Conservation (phyloP, 2,329 filamentous ascomycete species). For the Aspergillus ruber region DNA sequence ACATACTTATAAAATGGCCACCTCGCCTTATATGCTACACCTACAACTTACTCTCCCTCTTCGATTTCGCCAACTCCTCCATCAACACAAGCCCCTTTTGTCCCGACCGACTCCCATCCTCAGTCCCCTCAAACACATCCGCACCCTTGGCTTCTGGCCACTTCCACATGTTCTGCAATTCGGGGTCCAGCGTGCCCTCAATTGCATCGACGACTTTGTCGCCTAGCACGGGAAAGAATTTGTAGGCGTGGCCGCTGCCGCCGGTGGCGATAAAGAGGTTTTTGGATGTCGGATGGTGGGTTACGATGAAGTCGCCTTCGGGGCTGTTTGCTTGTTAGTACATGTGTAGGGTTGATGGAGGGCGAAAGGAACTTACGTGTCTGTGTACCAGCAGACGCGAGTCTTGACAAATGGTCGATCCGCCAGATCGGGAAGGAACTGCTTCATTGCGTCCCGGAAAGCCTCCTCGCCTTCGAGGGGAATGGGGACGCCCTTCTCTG, state of each 20-base stretch:
- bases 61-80: slow-evolving; percentile 32
- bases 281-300: slow-evolving; percentile 57
- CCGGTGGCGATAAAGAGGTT: slow-evolving; percentile 47
- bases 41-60: slow-evolving; percentile 18
- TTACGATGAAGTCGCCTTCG: slow-evolving; percentile 64
- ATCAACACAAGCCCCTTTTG: slow-evolving; percentile 27
- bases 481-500: slow-evolving; percentile 31
- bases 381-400: slow-evolving; percentile 69
- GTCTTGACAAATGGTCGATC: slow-evolving; percentile 56
- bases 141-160: slow-evolving; percentile 27
- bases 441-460: slow-evolving; percentile 55
- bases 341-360: not conserved
- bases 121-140: slow-evolving; percentile 23
- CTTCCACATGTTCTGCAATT: slow-evolving; percentile 37
- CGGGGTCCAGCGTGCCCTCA: slow-evolving; percentile 38
- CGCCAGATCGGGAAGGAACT: slow-evolving; percentile 56
- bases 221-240: slow-evolving; percentile 50
- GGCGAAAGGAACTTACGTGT: slow-evolving; percentile 45
- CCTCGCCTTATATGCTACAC: not conserved
- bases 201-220: slow-evolving; percentile 45
- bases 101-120: slow-evolving; percentile 35
- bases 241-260: slow-evolving; percentile 49
- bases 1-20: too few relatives aligned
- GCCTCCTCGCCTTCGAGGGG: slow-evolving; percentile 54
- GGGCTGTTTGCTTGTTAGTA: slow-evolving; percentile 27